Evolutionary conservation across 495 filamentous ascomycete genomes (phyloP).

Genomic region (Trichoderma virens): DNA sequence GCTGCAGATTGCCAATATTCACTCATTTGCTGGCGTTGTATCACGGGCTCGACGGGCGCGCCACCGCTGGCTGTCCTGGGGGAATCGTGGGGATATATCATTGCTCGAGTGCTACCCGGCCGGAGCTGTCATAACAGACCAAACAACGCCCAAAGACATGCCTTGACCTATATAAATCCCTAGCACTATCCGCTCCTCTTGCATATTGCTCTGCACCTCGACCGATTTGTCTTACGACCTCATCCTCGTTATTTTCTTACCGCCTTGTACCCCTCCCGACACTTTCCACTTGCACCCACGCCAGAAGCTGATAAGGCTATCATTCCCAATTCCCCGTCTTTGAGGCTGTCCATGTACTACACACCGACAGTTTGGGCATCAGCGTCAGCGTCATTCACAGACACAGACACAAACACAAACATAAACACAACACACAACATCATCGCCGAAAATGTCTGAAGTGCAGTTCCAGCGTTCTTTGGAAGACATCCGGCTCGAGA

Average conservation of each 20-base stretch:
- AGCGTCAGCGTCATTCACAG: background rate
- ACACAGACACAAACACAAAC: background rate
- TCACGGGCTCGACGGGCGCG: background rate
- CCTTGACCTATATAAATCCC: background rate
- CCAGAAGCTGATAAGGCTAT: background rate
- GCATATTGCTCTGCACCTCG: background rate
- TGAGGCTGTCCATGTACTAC: background rate
- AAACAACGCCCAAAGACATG: no score
- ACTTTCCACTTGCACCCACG: background rate
- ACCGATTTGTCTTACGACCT: background rate
- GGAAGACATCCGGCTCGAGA: conserved; percentile 5
- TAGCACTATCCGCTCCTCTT: background rate
- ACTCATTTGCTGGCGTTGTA: conserved; percentile 2
- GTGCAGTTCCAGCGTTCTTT: background rate
- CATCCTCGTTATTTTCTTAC: conserved; percentile 4
- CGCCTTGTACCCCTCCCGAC: conserved; percentile 1
- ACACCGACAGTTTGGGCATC: conserved; percentile 3
- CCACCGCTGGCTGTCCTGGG: background rate
- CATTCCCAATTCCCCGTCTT: background rate
- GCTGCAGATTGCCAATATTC: conserved; percentile 1
- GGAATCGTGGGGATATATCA: background rate
- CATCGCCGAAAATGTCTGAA: background rate
- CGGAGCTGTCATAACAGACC: no score
- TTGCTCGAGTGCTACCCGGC: background rate
- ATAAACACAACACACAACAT: background rate